phyloP scores from a whole-genome alignment of 2,329 filamentous ascomycete genomes.

The Pseudogymnoascus verrucosus region DNA sequence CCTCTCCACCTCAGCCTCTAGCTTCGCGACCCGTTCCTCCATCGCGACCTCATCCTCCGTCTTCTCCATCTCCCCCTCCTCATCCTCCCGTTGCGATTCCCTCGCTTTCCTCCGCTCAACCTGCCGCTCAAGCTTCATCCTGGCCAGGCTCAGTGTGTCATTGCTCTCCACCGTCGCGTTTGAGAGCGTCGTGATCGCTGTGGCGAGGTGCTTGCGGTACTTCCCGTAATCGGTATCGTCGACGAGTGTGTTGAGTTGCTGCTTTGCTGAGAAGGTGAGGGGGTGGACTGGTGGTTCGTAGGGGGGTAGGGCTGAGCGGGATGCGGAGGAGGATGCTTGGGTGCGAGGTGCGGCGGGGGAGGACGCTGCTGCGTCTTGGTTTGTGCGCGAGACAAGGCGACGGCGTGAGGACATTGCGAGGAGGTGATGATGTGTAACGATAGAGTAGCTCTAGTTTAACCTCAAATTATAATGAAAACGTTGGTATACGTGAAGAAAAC shows the following conservation, averaged over 20 bases:
- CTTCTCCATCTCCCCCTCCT: background rate
- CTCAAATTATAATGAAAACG: background rate
- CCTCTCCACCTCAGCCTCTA: conserved; percentile 38
- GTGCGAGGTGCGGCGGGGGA: background rate
- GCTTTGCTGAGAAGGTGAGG: conserved; percentile 39
- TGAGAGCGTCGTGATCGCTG: conserved; percentile 39
- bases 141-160: conserved; percentile 35
- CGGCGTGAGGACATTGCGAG: background rate
- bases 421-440: background rate
- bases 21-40: conserved; percentile 21
- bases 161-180: conserved; percentile 46
- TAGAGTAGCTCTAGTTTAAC: background rate
- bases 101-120: conserved; percentile 13
- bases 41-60: conserved; percentile 15
- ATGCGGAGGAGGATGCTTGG: background rate
- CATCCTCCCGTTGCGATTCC: conserved; percentile 11
- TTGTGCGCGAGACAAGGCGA: conserved; percentile 5
- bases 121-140: conserved; percentile 13
- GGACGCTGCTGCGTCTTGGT: background rate
- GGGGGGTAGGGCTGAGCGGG: conserved; percentile 29
- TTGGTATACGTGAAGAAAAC: background rate
- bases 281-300: conserved; percentile 47
- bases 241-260: conserved; percentile 37
- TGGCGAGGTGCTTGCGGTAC: conserved; percentile 40
- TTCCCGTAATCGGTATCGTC: conserved; percentile 33